Percentiles rank a stretch among this genome's conserved stretches.
Evolutionary conservation across 2,329 filamentous ascomycete species (phyloP).

Genomic region (Ophiostoma himal-ulmi): DNA sequence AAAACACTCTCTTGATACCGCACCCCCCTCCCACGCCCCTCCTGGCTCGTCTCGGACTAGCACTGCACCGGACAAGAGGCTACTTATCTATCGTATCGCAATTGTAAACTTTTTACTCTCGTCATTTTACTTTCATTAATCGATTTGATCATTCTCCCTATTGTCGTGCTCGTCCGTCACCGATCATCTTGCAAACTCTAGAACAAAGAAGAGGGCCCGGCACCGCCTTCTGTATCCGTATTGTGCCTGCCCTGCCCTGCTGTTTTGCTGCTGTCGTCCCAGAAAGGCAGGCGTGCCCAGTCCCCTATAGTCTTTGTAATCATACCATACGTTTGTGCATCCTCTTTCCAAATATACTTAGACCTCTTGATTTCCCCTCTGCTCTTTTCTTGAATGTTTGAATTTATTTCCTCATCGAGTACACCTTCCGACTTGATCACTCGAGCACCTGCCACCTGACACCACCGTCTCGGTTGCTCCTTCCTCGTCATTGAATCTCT

Average conservation of each 20-base stretch:
- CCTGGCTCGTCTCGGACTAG: slow-evolving; percentile 11
- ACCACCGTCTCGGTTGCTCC: not conserved
- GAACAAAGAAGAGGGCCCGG: slow-evolving; percentile 8
- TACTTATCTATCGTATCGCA: slow-evolving; percentile 11
- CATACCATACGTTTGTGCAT: not conserved
- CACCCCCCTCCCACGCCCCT: slow-evolving; percentile 9
- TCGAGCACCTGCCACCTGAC: slow-evolving; percentile 13
- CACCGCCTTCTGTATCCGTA: not conserved
- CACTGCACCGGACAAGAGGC: not conserved
- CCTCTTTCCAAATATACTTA: not conserved
- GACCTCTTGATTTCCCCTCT: not conserved
- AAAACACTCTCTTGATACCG: not conserved
- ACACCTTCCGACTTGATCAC: not conserved
- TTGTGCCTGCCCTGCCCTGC: not conserved
- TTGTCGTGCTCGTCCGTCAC: slow-evolving; percentile 5
- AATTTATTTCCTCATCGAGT: not conserved
- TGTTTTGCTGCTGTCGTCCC: not conserved
- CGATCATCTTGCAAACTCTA: not conserved
- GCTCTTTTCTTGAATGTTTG: not conserved
- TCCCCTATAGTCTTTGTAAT: not conserved
- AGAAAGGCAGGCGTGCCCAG: not conserved
- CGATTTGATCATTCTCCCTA: not conserved
- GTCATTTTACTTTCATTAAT: not conserved
- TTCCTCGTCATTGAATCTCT: not conserved
- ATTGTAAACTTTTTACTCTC: not conserved